phyloP scores from a whole-genome alignment of 2,329 filamentous ascomycete genomes.

The Aspergillus nomiae region DNA sequence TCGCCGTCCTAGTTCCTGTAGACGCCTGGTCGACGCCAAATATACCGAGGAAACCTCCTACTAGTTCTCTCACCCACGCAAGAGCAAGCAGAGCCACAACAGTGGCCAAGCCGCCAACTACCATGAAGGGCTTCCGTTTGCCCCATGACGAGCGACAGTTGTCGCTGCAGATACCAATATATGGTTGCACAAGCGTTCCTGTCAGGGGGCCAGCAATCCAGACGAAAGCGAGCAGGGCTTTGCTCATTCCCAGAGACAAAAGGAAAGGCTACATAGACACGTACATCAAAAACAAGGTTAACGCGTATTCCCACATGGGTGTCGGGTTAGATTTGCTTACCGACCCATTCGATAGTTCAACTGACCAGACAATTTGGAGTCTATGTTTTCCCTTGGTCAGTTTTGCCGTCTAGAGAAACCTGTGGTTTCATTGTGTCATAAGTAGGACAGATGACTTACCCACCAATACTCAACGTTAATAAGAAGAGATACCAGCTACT shows the following conservation, averaged over 20 bases:
- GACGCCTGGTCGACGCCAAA: constrained; percentile 73
- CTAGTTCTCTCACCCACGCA: constrained; percentile 73
- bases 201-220: constrained; percentile 83
- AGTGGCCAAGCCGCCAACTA: constrained; percentile 68
- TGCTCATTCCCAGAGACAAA: constrained; percentile 77
- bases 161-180: constrained; percentile 79
- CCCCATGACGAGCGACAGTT: constrained; percentile 74
- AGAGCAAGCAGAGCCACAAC: constrained; percentile 68
- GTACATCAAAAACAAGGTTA: not conserved
- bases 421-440: not conserved
- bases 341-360: constrained; percentile 91
- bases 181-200: constrained; percentile 77
- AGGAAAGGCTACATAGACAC: constrained; percentile 61
- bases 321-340: constrained; percentile 39
- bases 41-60: constrained; percentile 66
- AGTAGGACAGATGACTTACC: constrained; percentile 42
- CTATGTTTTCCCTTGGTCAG: constrained; percentile 40
- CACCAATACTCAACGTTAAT: constrained; percentile 82
- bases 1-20: constrained; percentile 61
- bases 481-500: constrained; percentile 83
- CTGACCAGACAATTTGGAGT: constrained; percentile 92
- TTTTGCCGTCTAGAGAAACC: not conserved
- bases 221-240: constrained; percentile 78
- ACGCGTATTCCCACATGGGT: not conserved
- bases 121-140: constrained; percentile 79